Evolutionary conservation across 1,284 basidiomycete genomes (phyloP), one percentile per base, ranked within the genome.

Genomic region (Irpex sp.): DNA sequence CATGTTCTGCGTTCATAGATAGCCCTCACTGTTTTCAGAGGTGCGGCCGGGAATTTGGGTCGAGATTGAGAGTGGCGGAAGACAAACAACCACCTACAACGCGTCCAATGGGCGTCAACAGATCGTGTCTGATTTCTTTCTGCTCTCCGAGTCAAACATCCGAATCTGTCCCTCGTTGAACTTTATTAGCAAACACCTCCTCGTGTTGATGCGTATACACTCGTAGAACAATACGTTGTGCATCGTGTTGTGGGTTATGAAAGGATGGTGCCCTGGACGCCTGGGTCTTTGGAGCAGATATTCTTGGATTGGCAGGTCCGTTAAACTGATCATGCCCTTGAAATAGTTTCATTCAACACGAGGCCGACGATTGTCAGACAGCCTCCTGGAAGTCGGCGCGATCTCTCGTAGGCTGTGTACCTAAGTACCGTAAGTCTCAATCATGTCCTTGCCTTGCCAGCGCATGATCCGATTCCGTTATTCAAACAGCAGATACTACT

Each of bases 1-100:
- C 73, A 70, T 71, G 8, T 57, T n/a, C 6, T n/a, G 9, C 7
- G 15, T 50, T 50, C 15, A 17, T 15, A 9, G 19, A 15, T 54
- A 54, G 26, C 33, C 5, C 8, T 54, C 19, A 33, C 5, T 26
- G 13, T 11, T 54, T 26, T 15, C 26, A n/a, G 26, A 51, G 8
- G 3, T 3, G 49, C 17, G 21, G 17, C 4, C 49, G 8, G 49
- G 8, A 51, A 8, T 33, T 9, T 8, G 21, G 53, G n/a, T 50
- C 47, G 26, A 31, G 53, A 15, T 26, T 51, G 53, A 26, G 33
- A 11, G 53, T 11, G 33, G 53, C 49, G 21, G 49, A 26, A 9
- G 17, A 54, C 53, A 54, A 26, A 54, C 53, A 31, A 35, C 26
- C 53, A 21, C 53, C 53, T 21, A 54, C 33, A 54, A 54, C 53